phyloP scores from a whole-genome alignment of 306 rosid species.

The Sicyos edulis region DNA sequence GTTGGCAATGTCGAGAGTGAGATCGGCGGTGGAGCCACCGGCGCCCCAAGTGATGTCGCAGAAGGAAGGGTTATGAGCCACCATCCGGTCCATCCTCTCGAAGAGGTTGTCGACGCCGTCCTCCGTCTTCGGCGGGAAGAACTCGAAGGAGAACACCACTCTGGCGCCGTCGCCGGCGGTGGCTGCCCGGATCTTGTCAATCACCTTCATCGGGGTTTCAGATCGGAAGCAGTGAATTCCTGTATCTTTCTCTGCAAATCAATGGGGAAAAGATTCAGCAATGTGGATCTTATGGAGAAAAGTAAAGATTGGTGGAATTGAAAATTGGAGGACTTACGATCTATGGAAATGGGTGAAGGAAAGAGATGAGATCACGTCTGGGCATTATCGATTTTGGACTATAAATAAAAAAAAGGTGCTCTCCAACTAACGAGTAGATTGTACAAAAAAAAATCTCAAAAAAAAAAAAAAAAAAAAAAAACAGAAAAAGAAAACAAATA shows the following conservation, averaged over 20 bases:
- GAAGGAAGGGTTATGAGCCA: slow-evolving; percentile 77
- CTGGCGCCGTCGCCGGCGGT: slow-evolving; percentile 36
- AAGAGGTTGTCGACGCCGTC: slow-evolving; percentile 88
- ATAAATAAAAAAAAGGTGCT: too few relatives aligned
- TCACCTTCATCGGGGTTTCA: slow-evolving; percentile 65
- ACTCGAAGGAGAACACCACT: slow-evolving; percentile 87
- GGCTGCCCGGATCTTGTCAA: slow-evolving; percentile 63
- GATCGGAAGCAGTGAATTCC: background rate
- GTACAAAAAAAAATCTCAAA: too few relatives aligned
- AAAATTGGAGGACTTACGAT: background rate
- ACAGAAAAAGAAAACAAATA: too few relatives aligned
- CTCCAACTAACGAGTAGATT: too few relatives aligned
- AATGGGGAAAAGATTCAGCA: background rate
- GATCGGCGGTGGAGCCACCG: slow-evolving; percentile 89
- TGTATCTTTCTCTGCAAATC: background rate
- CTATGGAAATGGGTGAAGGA: too few relatives aligned
- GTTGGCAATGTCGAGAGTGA: slow-evolving; percentile 80
- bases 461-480: too few relatives aligned
- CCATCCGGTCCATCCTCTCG: slow-evolving; percentile 97
- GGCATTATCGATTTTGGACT: too few relatives aligned
- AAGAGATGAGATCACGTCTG: background rate
- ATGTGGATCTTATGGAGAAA: background rate
- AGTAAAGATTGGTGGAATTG: background rate
- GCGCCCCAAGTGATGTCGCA: slow-evolving; percentile 99
- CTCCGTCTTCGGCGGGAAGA: slow-evolving; percentile 89